Percentiles rank a stretch among this genome's conserved stretches.
These are phyloP conservation scores for Choiromyces venosus DNA, from an alignment of 495 filamentous ascomycete genomes.

Conservation along the genomic window DNA sequence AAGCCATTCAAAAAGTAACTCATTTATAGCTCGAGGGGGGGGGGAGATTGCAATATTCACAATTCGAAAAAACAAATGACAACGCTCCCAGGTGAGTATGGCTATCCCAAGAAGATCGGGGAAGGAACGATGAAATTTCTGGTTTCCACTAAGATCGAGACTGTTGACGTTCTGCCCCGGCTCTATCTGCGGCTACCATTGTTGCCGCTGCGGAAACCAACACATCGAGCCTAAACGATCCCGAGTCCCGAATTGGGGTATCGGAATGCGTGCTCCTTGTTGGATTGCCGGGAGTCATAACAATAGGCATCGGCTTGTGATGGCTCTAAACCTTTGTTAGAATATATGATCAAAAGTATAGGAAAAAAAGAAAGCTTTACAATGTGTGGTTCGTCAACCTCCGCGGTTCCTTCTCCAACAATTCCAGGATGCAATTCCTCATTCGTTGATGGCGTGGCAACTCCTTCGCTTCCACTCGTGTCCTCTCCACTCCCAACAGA, in stretches of 20 bases:
- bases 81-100: not conserved
- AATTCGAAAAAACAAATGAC: not conserved
- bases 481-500: constrained; percentile 38
- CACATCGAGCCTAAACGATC: not conserved
- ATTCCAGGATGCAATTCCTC: constrained; percentile 37
- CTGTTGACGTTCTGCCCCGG: not conserved
- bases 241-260: not conserved
- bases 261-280: not conserved
- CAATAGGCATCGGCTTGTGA: not conserved
- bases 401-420: constrained; percentile 36
- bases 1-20: not conserved
- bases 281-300: not conserved
- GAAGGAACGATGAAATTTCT: not conserved
- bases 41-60: not conserved
- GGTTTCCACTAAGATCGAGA: not conserved
- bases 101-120: not conserved
- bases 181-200: not conserved
- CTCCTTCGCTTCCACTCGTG: constrained; percentile 36
- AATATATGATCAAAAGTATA: not conserved
- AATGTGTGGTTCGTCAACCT: constrained; percentile 33
- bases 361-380: constrained; percentile 17
- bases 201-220: not conserved
- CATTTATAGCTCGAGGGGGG: not conserved
- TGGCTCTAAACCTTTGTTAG: constrained; percentile 1
- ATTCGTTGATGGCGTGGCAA: constrained; percentile 33